Evolutionary conservation across 345 rosid species (phyloP).

Genomic region (Murraya paniculata): DNA sequence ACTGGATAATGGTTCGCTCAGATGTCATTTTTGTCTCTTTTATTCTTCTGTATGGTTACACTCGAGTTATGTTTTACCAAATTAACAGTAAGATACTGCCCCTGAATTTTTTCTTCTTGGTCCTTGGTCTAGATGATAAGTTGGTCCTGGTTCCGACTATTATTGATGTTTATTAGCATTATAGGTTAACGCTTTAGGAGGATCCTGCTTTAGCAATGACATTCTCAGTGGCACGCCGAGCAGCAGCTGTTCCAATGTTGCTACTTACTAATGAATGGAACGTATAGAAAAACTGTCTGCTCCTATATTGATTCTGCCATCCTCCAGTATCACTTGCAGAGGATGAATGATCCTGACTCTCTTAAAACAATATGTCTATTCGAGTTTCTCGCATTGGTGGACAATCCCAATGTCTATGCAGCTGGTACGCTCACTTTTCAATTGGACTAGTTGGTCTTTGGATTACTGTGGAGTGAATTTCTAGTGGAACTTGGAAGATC

Average conservation of each 20-base stretch:
- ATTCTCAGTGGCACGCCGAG: constrained; percentile 92
- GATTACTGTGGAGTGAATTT: background rate
- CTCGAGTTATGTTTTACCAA: background rate
- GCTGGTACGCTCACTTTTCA: background rate
- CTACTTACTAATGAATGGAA: constrained; percentile 99
- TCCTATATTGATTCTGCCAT: constrained; percentile 92
- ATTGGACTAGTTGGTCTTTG: background rate
- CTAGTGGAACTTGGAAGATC: background rate
- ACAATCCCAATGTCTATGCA: background rate
- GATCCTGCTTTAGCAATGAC: constrained; percentile 99
- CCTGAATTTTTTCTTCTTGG: background rate
- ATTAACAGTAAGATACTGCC: background rate
- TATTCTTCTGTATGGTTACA: background rate
- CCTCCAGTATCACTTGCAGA: constrained; percentile 88
- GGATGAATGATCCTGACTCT: constrained; percentile 66
- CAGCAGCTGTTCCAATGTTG: constrained; percentile 92
- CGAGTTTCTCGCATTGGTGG: background rate
- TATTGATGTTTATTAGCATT: constrained; percentile 21
- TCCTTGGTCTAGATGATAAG: background rate
- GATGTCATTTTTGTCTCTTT: background rate
- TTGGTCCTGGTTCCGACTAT: constrained; percentile 12
- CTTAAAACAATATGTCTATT: constrained; percentile 34
- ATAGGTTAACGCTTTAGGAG: constrained; percentile 87
- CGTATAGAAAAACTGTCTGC: constrained; percentile 85
- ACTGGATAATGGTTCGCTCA: background rate